A percentile compares a stretch with the other conserved stretches of the same genome.
Conservation (phyloP, 345 rosid genomes). For the Sapria himalayana region DNA sequence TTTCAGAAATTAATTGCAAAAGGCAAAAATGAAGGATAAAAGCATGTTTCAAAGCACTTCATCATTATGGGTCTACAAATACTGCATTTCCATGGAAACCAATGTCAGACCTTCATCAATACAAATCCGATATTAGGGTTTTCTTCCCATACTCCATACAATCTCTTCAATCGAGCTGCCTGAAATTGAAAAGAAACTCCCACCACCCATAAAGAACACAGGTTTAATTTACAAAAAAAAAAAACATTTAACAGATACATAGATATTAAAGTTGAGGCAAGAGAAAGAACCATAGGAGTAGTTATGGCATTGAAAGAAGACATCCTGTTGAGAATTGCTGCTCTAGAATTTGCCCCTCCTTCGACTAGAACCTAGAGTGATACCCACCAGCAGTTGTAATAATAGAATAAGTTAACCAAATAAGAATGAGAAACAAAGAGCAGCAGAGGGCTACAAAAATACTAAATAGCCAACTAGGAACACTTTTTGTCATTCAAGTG, state of each 20-base stretch:
- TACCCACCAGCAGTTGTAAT: too few species aligned
- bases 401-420: too few species aligned
- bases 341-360: conserved; percentile 83
- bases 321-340: conserved; percentile 58
- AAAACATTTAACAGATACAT: background rate
- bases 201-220: background rate
- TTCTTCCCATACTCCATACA: conserved; percentile 92
- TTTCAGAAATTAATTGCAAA: background rate
- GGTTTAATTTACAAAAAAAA: background rate
- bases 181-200: conserved; percentile 7
- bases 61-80: too few species aligned
- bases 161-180: conserved; percentile 53
- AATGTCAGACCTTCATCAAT: conserved; percentile 46
- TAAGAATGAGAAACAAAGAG: too few species aligned
- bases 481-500: too few species aligned
- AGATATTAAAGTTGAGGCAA: background rate
- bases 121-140: conserved; percentile 72
- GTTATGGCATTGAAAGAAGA: conserved; percentile 64
- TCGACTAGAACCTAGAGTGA: conserved; percentile 46
- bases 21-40: too few species aligned
- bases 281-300: conserved; percentile 32
- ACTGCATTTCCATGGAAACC: too few species aligned
- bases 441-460: too few species aligned
- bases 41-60: too few species aligned
- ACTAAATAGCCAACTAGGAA: too few species aligned